Base-by-base conservation (phyloP, 2,329 filamentous ascomycete species). In the Paecilomyces sp. region DNA sequence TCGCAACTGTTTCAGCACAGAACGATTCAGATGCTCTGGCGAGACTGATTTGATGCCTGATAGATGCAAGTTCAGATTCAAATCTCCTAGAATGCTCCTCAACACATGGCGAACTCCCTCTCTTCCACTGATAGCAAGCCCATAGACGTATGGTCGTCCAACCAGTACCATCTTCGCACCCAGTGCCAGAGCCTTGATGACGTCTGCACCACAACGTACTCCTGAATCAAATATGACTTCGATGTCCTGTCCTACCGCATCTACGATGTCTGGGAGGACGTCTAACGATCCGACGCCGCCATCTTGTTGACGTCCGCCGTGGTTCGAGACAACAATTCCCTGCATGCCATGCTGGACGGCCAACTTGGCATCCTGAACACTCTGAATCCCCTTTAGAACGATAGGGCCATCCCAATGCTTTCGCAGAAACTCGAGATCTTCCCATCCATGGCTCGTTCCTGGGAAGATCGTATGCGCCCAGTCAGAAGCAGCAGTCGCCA, bases 391-490 rank as follows among this genome's bases (percentile, higher is more conserved):
- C 56, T 66, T 66, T 7, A 70, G 60, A 2, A 67, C 60, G 25
- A 69, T 68, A 77, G 85, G 83, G 1, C 85, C 85, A 59, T 83
- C 77, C 83, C 86, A 89, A 58, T 85, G 68, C 63, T 80, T 72
- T 63, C 79, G 78, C 61, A 89, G 68, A 50, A 83, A 74, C 30
- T 76, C 73, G 12, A 89, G 36, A n/a, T 47, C 36, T 18, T 47
- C 36, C 87, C 86, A 89, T 0, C 77, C 75, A 61, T 83, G 83
- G 51, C 80, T 79, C 3, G 74, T 73, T 0, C 82, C 82, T 0
- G 80, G 79, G 64, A 85, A 85, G 3, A 82, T 76, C 53, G 79
- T 78, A 54, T 74, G 70, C 24, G 79, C 72, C 83, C 84, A 87
- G 60, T 79, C 77, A 3, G 71, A 64, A 1, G 77, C 77, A 0